Base-by-base conservation (phyloP, 2,329 filamentous ascomycete genomes). In the Aspergillus cejpii region DNA sequence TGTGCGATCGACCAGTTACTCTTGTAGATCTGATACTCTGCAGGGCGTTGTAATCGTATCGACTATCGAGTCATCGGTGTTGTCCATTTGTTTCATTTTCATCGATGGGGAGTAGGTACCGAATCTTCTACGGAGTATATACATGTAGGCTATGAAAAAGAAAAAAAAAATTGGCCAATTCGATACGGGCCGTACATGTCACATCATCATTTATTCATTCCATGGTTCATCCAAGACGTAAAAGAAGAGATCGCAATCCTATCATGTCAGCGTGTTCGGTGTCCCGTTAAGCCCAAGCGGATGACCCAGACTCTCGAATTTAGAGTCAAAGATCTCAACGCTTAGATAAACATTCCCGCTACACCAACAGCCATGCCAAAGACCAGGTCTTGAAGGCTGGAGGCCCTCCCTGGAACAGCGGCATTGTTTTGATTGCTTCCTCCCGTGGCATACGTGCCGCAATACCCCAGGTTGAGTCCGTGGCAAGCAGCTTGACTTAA, bases 401-500 rank as follows among this genome's bases (percentile, higher is more conserved):
- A 61, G n/a, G 60, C 56, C 47, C 59, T 58, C n/a, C 53, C 50
- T 27, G 60, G 54, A 24, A 49, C 51, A 12, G 59, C 51, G 11
- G 59, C 62, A 29, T 50, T 48, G 41, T 60, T 64, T n/a, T 53
- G 59, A 37, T 48, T 55, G 37, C 12, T 60, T 15, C 60, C 63
- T 14, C 38, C 53, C 3, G 55, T 61, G 42, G 42, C 49, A 34
- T 53, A 49, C 2, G 59, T 55, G 23, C 57, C 58, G 53, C 75
- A 78, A 26, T 74, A 72, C 7, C 60, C 66, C 26, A 74, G 63
- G 40, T 71, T 66, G 29, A 77, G 56, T 23, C 70, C 72, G 50
- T 72, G 74, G 50, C 75, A 77, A 11, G 73, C 75, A 37, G 64
- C 45, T 15, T 54, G 49, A 48, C 74, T 76, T 39, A 74, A 52